Base-by-base conservation (phyloP, 106 monocot species). In the Dactylorhiza incarnata region DNA sequence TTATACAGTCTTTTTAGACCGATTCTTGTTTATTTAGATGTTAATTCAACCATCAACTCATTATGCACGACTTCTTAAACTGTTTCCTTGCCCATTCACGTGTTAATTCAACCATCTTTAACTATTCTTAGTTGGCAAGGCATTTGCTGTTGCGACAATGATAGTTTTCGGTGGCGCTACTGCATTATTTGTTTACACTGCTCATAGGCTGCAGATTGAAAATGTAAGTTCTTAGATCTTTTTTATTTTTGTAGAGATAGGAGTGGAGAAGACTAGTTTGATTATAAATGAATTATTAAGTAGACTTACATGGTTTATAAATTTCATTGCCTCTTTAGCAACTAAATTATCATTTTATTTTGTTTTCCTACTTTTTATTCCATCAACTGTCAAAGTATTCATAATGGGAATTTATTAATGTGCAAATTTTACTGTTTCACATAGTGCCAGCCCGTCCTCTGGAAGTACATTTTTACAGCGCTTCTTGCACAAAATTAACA, bases 91-190 rank as follows among this genome's bases (percentile, higher is more conserved):
- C n/a, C n/a, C n/a, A n/a, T n/a, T n/a, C n/a, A n/a, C n/a, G n/a
- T n/a, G n/a, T n/a, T n/a, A n/a, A n/a, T n/a, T n/a, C 49, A 50
- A 50, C 10, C 10, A 50, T 50, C 5, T 6, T 10, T 50, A 6
- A 5, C 49, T 50, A 50, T 6, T 50, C 49, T 50, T 63, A 91
- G 91, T 91, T 86, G 88, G 79, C 9, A 86, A 84, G 77, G 91
- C 91, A 78, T 91, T 91, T 80, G 78, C 80, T 50, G 49, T 78
- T 82, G 88, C 88, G 26, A 86, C 91, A 15, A 50, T 76, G 2
- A 49, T 91, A 47, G 91, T 91, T 68, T 91, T 91, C 81, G 91
- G 91, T 74, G 91, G 91, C 61, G 82, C 76, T 17, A 71, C 84
- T 14, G 49, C 59, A 44, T 74, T 76, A 19, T 63, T 79, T 71